Evolutionary conservation across 148 eudicot genomes (phyloP), one percentile per base, ranked within the genome.

Genomic region (Bassia scoparia): DNA sequence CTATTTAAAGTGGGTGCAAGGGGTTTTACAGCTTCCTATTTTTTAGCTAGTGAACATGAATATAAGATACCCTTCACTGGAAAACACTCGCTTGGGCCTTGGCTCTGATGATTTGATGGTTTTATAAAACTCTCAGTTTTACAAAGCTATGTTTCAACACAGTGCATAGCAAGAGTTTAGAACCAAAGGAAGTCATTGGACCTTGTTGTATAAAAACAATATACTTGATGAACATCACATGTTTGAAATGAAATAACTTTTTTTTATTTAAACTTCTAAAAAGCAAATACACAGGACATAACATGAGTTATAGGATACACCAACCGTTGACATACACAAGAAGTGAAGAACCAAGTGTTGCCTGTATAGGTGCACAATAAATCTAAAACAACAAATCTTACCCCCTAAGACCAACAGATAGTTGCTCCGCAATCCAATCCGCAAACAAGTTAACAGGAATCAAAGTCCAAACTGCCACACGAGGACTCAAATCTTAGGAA

Each of bases 1-100:
- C 58, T 68, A 24, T 43, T 21, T 14, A 59, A 78, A 37, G 69
- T 76, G 50, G 64, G 60, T 65, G 71, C 59, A 69, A 58, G 73
- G 37, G 69, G 70, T 71, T 50, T 74, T 58, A 27, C 44, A 54
- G 71, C 74, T 74, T 71, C 67, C 73, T 77, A 62, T 72, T 55
- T 71, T 74, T 63, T 68, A 77, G 67, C 64, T 76, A 65, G 52
- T 69, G 67, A 75, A 67, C 31, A 30, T 30, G n/a, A 60, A n/a
- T n/a, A n/a, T 38, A 73, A 43, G 64, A 70, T 62, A 43, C 62
- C 69, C 60, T 30, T 53, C 55, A 59, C 7, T 29, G 66, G 72
- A 35, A 58, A 31, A 41, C 21, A 14, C 16, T 67, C 67, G 31
- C 31, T 68, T 26, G 56, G 61, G 61, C 79, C 59, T 23, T 62